Evolutionary conservation across 2,329 filamentous ascomycete genomes (phyloP).

Genomic region (Cercospora sojina): DNA sequence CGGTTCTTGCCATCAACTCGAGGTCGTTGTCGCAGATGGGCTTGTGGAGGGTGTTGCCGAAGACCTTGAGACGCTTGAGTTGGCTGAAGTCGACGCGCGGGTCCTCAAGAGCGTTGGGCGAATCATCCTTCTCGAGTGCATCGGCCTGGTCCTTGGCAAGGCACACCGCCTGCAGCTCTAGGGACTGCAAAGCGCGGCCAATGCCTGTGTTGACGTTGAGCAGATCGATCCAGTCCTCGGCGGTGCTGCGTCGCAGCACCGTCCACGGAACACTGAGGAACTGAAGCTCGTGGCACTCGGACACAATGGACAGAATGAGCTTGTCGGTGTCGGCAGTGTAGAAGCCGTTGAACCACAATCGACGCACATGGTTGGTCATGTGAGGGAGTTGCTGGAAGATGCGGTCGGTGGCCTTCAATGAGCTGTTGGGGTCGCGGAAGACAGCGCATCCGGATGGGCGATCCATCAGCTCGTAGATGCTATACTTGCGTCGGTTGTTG

Average conservation of each 20-base stretch:
- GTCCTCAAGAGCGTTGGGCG: slow-evolving; percentile 44
- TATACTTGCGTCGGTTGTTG: slow-evolving; percentile 43
- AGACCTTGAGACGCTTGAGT: slow-evolving; percentile 54
- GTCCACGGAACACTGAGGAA: slow-evolving; percentile 56
- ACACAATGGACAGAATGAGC: slow-evolving; percentile 50
- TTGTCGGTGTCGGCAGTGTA: slow-evolving; percentile 52
- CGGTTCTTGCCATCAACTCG: slow-evolving; percentile 51
- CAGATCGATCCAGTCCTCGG: slow-evolving; percentile 50
- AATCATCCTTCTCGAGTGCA: slow-evolving; percentile 42
- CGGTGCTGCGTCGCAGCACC: slow-evolving; percentile 50
- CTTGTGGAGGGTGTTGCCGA: slow-evolving; percentile 55
- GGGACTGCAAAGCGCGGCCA: slow-evolving; percentile 48
- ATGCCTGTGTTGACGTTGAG: slow-evolving; percentile 43
- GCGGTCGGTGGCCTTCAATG: slow-evolving; percentile 49
- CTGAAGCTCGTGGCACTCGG: slow-evolving; percentile 49
- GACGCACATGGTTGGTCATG: slow-evolving; percentile 51
- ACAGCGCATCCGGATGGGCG: slow-evolving; percentile 49
- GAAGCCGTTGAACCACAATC: slow-evolving; percentile 58
- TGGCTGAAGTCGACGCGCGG: slow-evolving; percentile 49
- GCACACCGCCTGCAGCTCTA: slow-evolving; percentile 54
- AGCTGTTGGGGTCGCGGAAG: slow-evolving; percentile 54
- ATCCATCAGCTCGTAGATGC: slow-evolving; percentile 51
- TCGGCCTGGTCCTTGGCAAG: slow-evolving; percentile 48
- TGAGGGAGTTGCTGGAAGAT: slow-evolving; percentile 49
- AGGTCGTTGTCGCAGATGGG: slow-evolving; percentile 54